These are phyloP conservation scores for Pleodorina starrii DNA, from an alignment of 139 green algal genomes.

Conservation along the genomic window DNA sequence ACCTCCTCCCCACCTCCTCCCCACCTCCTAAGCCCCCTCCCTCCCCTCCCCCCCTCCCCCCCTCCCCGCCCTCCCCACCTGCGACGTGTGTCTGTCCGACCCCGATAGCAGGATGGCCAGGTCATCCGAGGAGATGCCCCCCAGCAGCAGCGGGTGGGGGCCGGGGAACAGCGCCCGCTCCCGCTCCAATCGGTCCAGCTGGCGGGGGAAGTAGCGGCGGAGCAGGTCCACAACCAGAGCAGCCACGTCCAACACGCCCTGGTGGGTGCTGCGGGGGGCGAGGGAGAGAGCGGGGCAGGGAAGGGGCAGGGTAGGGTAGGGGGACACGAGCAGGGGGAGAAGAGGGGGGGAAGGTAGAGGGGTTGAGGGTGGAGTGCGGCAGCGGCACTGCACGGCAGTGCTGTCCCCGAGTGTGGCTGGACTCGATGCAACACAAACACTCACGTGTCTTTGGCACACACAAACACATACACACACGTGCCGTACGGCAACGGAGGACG, in stretches of 20 bases:
- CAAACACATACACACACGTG: too few relatives aligned
- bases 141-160: slow-evolving; percentile 71
- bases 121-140: slow-evolving; percentile 59
- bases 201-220: slow-evolving; percentile 71
- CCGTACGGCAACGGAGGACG: too few relatives aligned
- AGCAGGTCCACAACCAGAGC: slow-evolving; percentile 75
- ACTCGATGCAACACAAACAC: too few relatives aligned
- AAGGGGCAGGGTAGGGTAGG: background rate
- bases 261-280: slow-evolving; percentile 11
- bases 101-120: slow-evolving; percentile 73
- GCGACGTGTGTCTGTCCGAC: slow-evolving; percentile 57
- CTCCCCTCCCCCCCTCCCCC: too few relatives aligned
- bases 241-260: slow-evolving; percentile 81
- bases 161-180: slow-evolving; percentile 80
- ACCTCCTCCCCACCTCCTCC: too few relatives aligned
- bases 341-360: too few relatives aligned
- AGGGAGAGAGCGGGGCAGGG: background rate
- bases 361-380: too few relatives aligned
- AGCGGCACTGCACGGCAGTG: too few relatives aligned
- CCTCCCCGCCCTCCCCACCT: slow-evolving; percentile 47
- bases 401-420: too few relatives aligned
- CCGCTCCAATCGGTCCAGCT: slow-evolving; percentile 69
- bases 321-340: too few relatives aligned
- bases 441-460: too few relatives aligned
- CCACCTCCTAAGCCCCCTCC: too few relatives aligned